A percentile compares a stretch with the other conserved stretches of the same genome.
These are phyloP conservation scores for Echium plantagineum DNA, from an alignment of 257 asterid genomes.

Conservation along the genomic window DNA sequence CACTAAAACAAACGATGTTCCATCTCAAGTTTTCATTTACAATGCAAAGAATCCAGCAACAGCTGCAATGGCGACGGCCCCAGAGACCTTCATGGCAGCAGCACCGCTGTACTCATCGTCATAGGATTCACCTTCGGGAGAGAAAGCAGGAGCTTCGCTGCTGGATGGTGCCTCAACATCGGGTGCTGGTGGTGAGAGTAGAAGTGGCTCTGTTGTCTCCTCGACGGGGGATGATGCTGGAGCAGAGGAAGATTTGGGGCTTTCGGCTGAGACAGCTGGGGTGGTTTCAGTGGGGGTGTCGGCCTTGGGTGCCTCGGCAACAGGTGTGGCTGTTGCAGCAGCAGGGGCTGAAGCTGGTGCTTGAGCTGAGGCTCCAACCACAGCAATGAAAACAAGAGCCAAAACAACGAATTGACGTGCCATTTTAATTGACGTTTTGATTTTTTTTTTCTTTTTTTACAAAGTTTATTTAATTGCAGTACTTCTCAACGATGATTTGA, in stretches of 20 bases:
- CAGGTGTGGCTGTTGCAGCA: slow-evolving; percentile 8
- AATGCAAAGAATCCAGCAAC: slow-evolving; percentile 38
- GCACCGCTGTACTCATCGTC: slow-evolving; percentile 17
- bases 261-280: slow-evolving; percentile 5
- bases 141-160: background rate
- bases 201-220: slow-evolving; percentile 4
- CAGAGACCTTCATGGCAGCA: slow-evolving; percentile 35
- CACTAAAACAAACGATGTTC: too few relatives aligned
- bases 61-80: slow-evolving; percentile 26
- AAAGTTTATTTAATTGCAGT: background rate
- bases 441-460: background rate
- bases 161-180: background rate
- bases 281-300: slow-evolving; percentile 17
- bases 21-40: slow-evolving; percentile 4
- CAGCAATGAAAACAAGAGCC: slow-evolving; percentile 36
- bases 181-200: background rate
- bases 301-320: background rate
- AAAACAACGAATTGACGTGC: slow-evolving; percentile 42
- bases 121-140: background rate
- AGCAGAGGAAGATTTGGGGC: background rate
- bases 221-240: slow-evolving; percentile 9
- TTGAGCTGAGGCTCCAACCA: slow-evolving; percentile 37
- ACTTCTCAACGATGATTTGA: background rate
- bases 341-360: slow-evolving; percentile 11
- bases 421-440: slow-evolving; percentile 21